Base-by-base conservation (phyloP, 805 yeast species). In the Ogataea pignaliae region DNA sequence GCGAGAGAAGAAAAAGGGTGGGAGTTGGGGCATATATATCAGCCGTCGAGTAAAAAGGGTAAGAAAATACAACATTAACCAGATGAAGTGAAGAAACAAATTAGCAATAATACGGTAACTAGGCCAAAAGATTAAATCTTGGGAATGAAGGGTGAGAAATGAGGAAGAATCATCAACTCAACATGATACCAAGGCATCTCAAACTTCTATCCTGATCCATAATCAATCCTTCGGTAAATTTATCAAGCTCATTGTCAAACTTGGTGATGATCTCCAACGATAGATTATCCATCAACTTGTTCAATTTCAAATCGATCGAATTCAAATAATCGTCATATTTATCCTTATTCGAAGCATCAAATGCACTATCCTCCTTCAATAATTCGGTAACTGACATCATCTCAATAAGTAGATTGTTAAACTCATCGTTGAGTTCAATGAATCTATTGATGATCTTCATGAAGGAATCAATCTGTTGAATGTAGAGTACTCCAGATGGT, bases 141-240 rank as follows among this genome's bases (percentile, higher is more conserved):
- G n/a, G n/a, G n/a, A n/a, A n/a, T n/a, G n/a, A n/a, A n/a, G n/a
- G n/a, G n/a, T n/a, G n/a, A n/a, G n/a, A n/a, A n/a, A n/a, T n/a
- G n/a, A n/a, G 26, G 26, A 21, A 7, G 7, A 4, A 21, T 4
- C 26, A 21, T 21, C 26, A 21, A 42, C 54, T 51, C 33, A 57
- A 38, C 50, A 36, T 56, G 45, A 42, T 63, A 30, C 83, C 76
- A 30, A 84, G 64, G 40, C 65, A 74, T 41, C 71, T 65, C 41
- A 83, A 55, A 21, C 73, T 77, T 10, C 69, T 60, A 43, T 71
- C 72, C 3, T 67, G 69, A 50, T 83, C 88, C 26, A 66, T 60
- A n/a, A 71, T 69, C 42, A 84, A 61, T 52, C 81, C 88, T 36
- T 64, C 70, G 0, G 71, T 68, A 43, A 83, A 75, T 3, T 60